Evolutionary conservation across 2,329 filamentous ascomycete genomes (phyloP), one percentile per base, ranked within the genome.

Genomic region (Aureobasidium lini): DNA sequence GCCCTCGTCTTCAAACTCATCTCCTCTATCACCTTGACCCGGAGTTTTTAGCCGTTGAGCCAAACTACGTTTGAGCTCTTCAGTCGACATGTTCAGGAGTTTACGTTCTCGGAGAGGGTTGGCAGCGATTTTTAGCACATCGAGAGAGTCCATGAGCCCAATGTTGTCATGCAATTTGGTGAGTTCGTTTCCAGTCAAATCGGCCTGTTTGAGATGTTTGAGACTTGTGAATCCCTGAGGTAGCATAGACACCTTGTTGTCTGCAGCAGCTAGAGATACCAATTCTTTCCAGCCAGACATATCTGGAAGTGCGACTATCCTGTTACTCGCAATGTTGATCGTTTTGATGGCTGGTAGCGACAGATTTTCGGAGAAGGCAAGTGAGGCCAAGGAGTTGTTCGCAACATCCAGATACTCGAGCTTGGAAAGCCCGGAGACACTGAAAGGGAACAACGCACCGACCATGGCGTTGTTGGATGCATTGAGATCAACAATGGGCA

Each of bases 31-130:
- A 6, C 79, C 78, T 9, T 79, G 76, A 3, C 76, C 72, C 0
- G 74, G 71, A 11, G 71, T 67, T 69, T 85, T 82, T 62, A 92
- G 75, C 29, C 89, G 83, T 37, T 80, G 80, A 18, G 82, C 81
- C 44, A 96, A 75, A 44, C 86, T 84, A 43, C 83, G 81, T 72
- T 95, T 96, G 62, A 97, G 77, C 57, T 94, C 88, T 13, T 90
- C 88, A 0, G 89, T 91, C 23, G 82, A 81, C 75, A 95, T 89
- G 0, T 84, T 87, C 13, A 92, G 78, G 65, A 94, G 90, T 70
- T 91, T 96, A 70, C 88, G 91, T 70, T 96, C 91, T 13, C 89
- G 82, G 13, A 99, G 76, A 0, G 94, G 94, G 67, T 99, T 99
- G n/a, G 90, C 91, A 44, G 85, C 86, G 34, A 99, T 78, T 4